Base-by-base conservation (phyloP, 768 basidiomycete species). In the Strobilomyces echinocephalus region DNA sequence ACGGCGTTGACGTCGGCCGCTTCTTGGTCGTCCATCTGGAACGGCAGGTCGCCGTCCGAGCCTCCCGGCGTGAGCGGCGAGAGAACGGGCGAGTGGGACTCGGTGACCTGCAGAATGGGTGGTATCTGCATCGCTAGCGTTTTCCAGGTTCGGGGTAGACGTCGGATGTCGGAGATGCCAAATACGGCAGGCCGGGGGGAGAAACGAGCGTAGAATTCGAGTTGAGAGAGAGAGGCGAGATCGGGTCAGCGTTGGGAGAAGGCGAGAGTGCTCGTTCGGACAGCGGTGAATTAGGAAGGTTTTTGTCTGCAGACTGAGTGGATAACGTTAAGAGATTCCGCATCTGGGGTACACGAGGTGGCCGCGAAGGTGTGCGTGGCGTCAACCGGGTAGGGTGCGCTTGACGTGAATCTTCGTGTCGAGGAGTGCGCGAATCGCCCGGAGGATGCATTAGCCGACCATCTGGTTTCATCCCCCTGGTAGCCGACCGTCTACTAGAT, bases 11-110 rank as follows among this genome's bases (percentile, higher is more conserved):
- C 72, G 56, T 88, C 86, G 7, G 71, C 68, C 60, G 81, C 72
- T 63, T 91, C 88, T 49, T 72, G 67, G 26, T 76, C 75, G 52
- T 82, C 79, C 52, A 88, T 68, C 52, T 78, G 76, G 16, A 85
- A 71, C 53, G 66, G 57, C 4, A 44, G n/a, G 2, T 30, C 46
- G 5, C 50, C 12, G 20, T 60, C 50, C 15, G 35, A 40, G 12
- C 6, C 1, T 9, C 36, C 36, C 35, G 11, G 15, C 11, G 47
- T 8, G 21, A 16, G 20, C 4, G 36, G 18, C 30, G 53, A 51
- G n/a, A 15, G 14, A 12, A 18, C 18, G 12, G 21, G 11, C 3
- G 52, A 53, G 35, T 20, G 35, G 1, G 34, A 16, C 15, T 49
- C 40, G 1, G 35, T 3, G 20, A 21, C 26, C 28, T 52, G 41